These are phyloP conservation scores for Tubosaeta sp. DNA, from an alignment of 768 basidiomycete species.

Conservation along the genomic window DNA sequence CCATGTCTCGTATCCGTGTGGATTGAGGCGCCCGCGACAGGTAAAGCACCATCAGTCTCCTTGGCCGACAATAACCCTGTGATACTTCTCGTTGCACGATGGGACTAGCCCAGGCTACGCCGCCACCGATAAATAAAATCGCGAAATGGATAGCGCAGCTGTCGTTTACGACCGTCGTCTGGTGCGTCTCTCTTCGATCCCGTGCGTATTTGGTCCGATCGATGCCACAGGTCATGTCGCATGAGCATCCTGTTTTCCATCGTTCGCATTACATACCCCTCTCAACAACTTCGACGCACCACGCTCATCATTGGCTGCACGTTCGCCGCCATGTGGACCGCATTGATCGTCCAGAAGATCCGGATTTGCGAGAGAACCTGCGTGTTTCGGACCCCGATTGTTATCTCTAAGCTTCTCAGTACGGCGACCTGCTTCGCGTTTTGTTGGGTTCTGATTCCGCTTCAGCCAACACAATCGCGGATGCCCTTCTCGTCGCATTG, in stretches of 20 bases:
- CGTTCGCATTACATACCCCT: constrained; percentile 14
- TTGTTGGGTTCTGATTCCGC: neutral
- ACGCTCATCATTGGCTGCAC: constrained; percentile 4
- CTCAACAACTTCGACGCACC: constrained; percentile 3
- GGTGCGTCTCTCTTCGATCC: constrained; percentile 10
- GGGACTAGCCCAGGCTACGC: neutral
- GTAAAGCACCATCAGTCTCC: constrained; percentile 2
- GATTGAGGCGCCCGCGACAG: neutral
- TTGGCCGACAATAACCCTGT: neutral
- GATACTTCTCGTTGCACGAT: neutral
- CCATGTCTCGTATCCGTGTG: constrained; percentile 7
- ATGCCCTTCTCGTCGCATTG: constrained; percentile 13
- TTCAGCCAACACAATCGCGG: constrained; percentile 20
- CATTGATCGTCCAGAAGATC: constrained; percentile 13
- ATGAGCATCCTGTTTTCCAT: constrained; percentile 24
- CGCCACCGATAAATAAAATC: neutral
- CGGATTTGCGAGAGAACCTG: constrained; percentile 10
- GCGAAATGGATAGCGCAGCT: constrained; percentile 13
- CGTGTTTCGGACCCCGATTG: neutral
- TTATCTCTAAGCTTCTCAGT: constrained; percentile 22
- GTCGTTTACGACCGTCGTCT: constrained; percentile 15
- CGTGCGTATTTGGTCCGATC: neutral
- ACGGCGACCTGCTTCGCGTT: neutral
- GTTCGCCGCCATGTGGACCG: constrained; percentile 25
- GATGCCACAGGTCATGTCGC: constrained; percentile 17